These are phyloP conservation scores for Clitoria ternatea DNA, from an alignment of 306 rosid genomes.

Conservation along the genomic window DNA sequence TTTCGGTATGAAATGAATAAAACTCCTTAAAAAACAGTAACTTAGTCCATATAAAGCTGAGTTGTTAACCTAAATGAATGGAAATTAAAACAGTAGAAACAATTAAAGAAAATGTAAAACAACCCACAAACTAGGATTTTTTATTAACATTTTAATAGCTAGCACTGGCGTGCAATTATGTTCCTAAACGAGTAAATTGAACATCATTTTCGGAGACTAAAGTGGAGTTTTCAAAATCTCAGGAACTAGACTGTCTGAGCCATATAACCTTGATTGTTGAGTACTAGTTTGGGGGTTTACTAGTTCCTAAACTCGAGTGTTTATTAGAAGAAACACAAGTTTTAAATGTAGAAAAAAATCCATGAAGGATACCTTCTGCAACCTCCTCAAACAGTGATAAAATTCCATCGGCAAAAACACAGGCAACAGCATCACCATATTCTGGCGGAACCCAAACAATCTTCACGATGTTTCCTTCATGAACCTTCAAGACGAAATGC, in stretches of 20 bases:
- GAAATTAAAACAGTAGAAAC: neutral
- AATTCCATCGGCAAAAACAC: constrained; percentile 62
- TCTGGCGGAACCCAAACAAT: constrained; percentile 83
- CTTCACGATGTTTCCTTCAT: constrained; percentile 51
- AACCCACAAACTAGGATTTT: neutral
- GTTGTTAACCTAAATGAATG: neutral
- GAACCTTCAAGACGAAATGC: constrained; percentile 36
- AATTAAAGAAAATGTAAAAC: neutral
- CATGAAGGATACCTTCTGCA: constrained; percentile 53
- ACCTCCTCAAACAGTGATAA: constrained; percentile 73
- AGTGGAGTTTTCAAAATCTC: too few relatives aligned
- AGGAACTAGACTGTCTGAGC: too few relatives aligned
- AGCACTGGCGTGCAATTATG: neutral
- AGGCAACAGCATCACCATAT: constrained; percentile 83
- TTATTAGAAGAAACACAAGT: neutral
- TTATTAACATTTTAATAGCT: neutral
- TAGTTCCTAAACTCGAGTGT: neutral
- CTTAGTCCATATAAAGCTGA: neutral
- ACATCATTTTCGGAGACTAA: too few relatives aligned
- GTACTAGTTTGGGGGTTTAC: too few relatives aligned
- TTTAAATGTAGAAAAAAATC: neutral
- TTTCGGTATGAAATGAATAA: neutral
- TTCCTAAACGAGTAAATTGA: too few relatives aligned
- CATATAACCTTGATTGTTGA: too few relatives aligned
- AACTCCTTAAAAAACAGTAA: neutral